Evolutionary conservation across 768 basidiomycete genomes (phyloP), one percentile per base, ranked within the genome.

Genomic region (Tremella mesenterica): DNA sequence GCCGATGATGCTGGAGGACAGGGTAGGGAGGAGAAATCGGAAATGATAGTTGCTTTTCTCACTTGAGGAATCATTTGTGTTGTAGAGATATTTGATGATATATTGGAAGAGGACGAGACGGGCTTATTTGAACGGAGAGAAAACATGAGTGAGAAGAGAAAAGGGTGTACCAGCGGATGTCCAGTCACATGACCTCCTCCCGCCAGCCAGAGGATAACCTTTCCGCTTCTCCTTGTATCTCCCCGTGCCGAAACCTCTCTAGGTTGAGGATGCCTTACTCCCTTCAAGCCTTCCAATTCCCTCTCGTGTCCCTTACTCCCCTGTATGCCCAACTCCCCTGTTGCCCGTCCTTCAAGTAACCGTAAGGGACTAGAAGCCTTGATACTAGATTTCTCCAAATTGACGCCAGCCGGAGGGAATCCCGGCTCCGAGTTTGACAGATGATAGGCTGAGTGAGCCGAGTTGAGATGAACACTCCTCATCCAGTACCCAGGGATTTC

Each of bases 171-270:
- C 3, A 58, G 48, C 2, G 57, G 53, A 13, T n/a, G 29, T 18
- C 57, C 53, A 16, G 48, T 58, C 21, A 58, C 48, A 33, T 58
- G 54, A 16, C 57, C 57, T 44, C 57, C 57, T 44, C 57, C 57
- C 23, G 38, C 53, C 16, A 58, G 44, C 18, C 23, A 58, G 39
- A 58, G 53, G 31, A 50, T 44, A 14, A 38, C 52, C 6, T 46
- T 31, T 23, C 44, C 34, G 26, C 18, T n/a, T 25, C 41, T n/a
- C 18, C 10, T 10, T 25, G 41, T n/a, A n/a, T n/a, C n/a, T n/a
- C n/a, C 9, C 18, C 8, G 41, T 20, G 8, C 18, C 26, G 41
- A 25, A 43, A 7, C 8, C 10, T 43, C 41, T 20, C 18, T 8
- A 7, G 41, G 9, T 43, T 20, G 9, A 8, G 18, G 9, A 20